A percentile compares a stretch with the other conserved stretches of the same genome.
Evolutionary conservation across 495 filamentous ascomycete species (phyloP).

Genomic region (Trichoderma parareesei): DNA sequence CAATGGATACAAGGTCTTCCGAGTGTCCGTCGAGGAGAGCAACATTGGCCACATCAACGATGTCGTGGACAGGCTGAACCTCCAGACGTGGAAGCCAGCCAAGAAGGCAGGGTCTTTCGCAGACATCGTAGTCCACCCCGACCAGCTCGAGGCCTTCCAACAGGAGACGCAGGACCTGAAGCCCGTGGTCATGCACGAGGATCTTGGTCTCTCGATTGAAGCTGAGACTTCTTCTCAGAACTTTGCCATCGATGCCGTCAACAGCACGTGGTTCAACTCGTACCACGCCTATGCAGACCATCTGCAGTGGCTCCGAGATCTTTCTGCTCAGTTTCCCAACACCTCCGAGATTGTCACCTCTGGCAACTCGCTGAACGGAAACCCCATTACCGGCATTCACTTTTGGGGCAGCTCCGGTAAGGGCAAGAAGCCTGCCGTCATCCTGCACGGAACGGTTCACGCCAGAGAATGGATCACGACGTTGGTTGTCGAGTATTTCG

Average conservation of each 20-base stretch:
- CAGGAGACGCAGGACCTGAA: slow-evolving; percentile 24
- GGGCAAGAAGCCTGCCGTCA: slow-evolving; percentile 47
- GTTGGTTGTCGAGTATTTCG: slow-evolving; percentile 47
- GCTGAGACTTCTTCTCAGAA: slow-evolving; percentile 24
- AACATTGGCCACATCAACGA: slow-evolving; percentile 21
- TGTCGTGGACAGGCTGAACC: slow-evolving; percentile 25
- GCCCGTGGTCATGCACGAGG: slow-evolving; percentile 31
- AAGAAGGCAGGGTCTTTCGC: slow-evolving; percentile 13
- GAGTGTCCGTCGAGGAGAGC: slow-evolving; percentile 20
- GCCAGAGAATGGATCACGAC: slow-evolving; percentile 58
- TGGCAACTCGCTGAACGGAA: slow-evolving; percentile 43
- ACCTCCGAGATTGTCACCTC: slow-evolving; percentile 46
- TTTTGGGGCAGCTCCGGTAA: slow-evolving; percentile 47
- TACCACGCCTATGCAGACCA: slow-evolving; percentile 53
- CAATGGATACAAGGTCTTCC: slow-evolving; percentile 40
- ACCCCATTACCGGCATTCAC: slow-evolving; percentile 50
- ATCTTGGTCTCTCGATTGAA: slow-evolving; percentile 36
- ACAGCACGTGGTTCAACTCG: slow-evolving; percentile 45
- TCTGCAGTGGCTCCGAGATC: slow-evolving; percentile 42
- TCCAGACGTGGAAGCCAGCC: slow-evolving; percentile 17
- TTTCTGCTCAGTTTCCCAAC: slow-evolving; percentile 36
- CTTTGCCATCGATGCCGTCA: slow-evolving; percentile 20
- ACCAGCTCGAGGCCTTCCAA: slow-evolving; percentile 25
- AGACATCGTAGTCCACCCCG: slow-evolving; percentile 37
- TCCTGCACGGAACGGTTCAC: slow-evolving; percentile 56